Evolutionary conservation across 1,284 basidiomycete genomes (phyloP), one percentile per base, ranked within the genome.

Genomic region (Malassezia equina): DNA sequence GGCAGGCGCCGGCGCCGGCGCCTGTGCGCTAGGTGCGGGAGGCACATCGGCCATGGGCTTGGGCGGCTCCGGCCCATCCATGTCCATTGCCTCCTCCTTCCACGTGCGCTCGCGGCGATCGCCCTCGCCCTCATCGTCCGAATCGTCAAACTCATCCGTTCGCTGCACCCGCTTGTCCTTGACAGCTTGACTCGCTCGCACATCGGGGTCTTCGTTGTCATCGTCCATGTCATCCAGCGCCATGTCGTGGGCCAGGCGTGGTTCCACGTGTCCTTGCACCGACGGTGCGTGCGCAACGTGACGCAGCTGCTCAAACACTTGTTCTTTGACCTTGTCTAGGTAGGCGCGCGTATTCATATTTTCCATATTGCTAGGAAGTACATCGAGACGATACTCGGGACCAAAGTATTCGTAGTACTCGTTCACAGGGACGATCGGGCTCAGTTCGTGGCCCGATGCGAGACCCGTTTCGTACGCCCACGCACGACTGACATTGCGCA

Each of bases 401-500:
- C 94, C 94, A 75, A 96, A 98, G 77, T 98, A 98, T 75, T 98
- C 93, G 75, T 94, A 96, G 77, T 98, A 74, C 48, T 74, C 71
- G 50, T 73, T 74, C 24, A 74, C 71, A 0, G 71, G 71, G 40
- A 74, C 77, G 89, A 90, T 83, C 63, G 84, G 80, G 43, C 84
- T 86, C 7, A 98, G 81, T 74, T 96, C 89, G 23, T 94, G 87
- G 9, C 94, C 94, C 11, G 91, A 90, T 5, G 93, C 94, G 31
- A 98, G 77, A 15, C 94, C 94, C 1, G 94, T 99, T 77, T 99
- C 94, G 73, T 84, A 98, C 15, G 94, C 93, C 94, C 94, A 99
- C 8, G 88, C 88, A 45, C 94, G 82, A 62, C 87, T 89, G 58
- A 96, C 94, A 60, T 95, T 95, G 46, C 93, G 85, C 83, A 99